Evolutionary conservation across 768 basidiomycete species (phyloP).

Genomic region (Mycena olivaceomarginata): DNA sequence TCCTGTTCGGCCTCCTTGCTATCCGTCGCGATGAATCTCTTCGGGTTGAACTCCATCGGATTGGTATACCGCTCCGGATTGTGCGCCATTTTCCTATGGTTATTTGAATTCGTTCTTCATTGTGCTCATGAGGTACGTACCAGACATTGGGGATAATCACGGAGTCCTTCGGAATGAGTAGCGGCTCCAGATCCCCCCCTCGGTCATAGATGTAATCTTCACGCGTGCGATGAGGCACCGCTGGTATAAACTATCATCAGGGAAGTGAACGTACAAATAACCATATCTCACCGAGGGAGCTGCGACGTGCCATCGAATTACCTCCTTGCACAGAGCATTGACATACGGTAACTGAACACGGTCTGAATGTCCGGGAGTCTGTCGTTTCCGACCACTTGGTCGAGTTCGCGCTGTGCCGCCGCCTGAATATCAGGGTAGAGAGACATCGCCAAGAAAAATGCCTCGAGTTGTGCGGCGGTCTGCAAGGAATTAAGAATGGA

Average conservation of each 20-base stretch:
- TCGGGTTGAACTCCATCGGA: no score
- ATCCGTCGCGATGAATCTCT: no score
- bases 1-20: slow-evolving; percentile 6
- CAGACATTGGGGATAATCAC: slow-evolving; percentile 30
- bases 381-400: slow-evolving; percentile 53
- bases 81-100: no score
- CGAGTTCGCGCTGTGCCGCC: slow-evolving; percentile 58
- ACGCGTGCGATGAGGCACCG: background rate
- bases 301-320: no score
- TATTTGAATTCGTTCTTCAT: no score
- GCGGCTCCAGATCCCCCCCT: background rate
- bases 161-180: slow-evolving; percentile 26
- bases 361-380: slow-evolving; percentile 41
- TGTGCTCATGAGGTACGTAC: background rate
- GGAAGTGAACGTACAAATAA: no score
- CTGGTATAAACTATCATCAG: no score
- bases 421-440: slow-evolving; percentile 56
- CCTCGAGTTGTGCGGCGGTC: slow-evolving; percentile 17
- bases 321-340: no score
- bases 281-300: no score
- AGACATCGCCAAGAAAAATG: slow-evolving; percentile 44
- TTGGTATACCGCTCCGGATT: no score
- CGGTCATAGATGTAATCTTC: slow-evolving; percentile 26
- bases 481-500: background rate
- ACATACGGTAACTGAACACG: no score